These are phyloP conservation scores for Biscutella laevigata DNA, from an alignment of 441 rosid genomes.

Conservation along the genomic window DNA sequence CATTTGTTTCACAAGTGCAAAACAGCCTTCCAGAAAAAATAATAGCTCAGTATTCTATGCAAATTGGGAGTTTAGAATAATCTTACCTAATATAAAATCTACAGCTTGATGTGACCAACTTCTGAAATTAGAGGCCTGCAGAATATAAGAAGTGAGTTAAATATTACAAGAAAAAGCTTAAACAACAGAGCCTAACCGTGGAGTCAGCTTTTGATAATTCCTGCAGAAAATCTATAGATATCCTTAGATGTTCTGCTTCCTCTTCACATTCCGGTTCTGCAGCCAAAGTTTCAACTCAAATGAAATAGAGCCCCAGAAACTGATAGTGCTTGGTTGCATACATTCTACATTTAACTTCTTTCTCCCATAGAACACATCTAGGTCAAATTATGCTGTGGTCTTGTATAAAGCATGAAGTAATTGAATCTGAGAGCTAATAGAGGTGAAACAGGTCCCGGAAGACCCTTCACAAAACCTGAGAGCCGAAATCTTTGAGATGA, in stretches of 20 bases:
- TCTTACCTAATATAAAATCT: constrained; percentile 69
- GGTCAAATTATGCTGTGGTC: not conserved
- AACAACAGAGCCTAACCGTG: constrained; percentile 30
- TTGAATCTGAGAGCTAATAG: not conserved
- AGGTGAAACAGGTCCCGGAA: not conserved
- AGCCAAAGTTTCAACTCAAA: constrained; percentile 15
- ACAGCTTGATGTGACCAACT: constrained; percentile 94
- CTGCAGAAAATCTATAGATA: constrained; percentile 70
- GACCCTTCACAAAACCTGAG: constrained; percentile 32
- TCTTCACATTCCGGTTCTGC: constrained; percentile 48
- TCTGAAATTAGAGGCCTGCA: constrained; percentile 55
- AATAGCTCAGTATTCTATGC: not conserved
- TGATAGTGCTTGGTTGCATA: not conserved
- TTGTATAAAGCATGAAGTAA: constrained; percentile 7
- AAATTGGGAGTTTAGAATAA: not conserved
- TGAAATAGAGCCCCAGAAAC: not conserved
- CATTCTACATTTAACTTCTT: not conserved
- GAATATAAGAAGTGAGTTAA: constrained; percentile 3
- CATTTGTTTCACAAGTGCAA: not conserved
- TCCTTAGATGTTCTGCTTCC: constrained; percentile 55
- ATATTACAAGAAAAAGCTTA: constrained; percentile 5
- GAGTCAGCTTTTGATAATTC: constrained; percentile 47
- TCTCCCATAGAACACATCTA: not conserved
- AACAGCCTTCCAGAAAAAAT: not conserved
- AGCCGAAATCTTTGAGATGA: constrained; percentile 26